phyloP scores from a whole-genome alignment of 192 early-diverging fungal species.

The Phycomyces blakesleeanus region DNA sequence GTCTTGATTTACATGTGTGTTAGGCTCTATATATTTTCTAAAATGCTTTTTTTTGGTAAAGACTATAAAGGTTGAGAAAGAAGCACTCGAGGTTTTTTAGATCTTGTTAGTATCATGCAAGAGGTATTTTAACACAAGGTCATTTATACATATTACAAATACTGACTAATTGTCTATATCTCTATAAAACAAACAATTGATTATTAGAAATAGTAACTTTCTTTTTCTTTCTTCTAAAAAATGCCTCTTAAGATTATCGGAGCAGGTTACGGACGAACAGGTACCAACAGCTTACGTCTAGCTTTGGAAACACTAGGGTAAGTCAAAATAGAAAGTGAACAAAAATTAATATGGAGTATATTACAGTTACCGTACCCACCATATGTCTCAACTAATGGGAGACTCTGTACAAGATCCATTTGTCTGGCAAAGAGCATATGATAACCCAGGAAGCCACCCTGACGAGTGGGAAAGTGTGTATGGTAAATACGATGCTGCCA shows the following conservation, averaged over 20 bases:
- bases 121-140: too few relatives aligned
- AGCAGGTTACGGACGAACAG: constrained; percentile 27
- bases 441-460: constrained; percentile 3
- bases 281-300: constrained; percentile 15
- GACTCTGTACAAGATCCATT: constrained; percentile 5
- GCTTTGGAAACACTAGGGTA: constrained; percentile 25
- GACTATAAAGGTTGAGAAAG: too few relatives aligned
- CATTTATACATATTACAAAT: too few relatives aligned
- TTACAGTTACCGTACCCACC: constrained; percentile 20
- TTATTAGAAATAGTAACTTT: too few relatives aligned
- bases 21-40: too few relatives aligned
- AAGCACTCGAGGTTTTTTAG: too few relatives aligned
- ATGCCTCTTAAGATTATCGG: constrained; percentile 25
- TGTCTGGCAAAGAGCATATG: not conserved
- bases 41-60: too few relatives aligned
- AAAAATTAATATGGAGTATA: not conserved
- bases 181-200: too few relatives aligned
- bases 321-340: not conserved
- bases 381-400: constrained; percentile 13
- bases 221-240: not conserved
- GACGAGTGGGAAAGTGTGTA: constrained; percentile 18
- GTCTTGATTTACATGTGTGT: too few relatives aligned
- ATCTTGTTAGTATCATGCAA: too few relatives aligned
- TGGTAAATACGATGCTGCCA: constrained; percentile 17
- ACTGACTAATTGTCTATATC: too few relatives aligned